Evolutionary conservation across 805 yeast genomes (phyloP), one percentile per base, ranked within the genome.

Genomic region (Brettanomyces custersianus): DNA sequence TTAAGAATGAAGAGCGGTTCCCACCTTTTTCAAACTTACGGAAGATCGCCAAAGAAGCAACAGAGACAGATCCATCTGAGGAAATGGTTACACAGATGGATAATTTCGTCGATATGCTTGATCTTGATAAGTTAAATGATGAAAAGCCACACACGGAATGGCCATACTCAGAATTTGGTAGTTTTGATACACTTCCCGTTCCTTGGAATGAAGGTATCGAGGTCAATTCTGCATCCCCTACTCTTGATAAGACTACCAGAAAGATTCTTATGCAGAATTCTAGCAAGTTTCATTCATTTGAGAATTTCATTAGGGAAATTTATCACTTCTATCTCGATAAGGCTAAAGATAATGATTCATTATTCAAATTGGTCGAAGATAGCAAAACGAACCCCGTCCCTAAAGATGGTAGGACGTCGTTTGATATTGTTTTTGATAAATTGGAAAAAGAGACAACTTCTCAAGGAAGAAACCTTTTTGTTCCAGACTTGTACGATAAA

Each of bases 1-100:
- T 72, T 54, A 68, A 70, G 29, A 94, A 84, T 43, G 95, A 87
- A 52, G 80, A 76, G 42, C 72, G 73, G 44, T 62, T 75, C 12
- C 74, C 87, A 3, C 44, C 41, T 34, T 21, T 45, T 10, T 41
- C 37, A 3, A 65, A 63, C 18, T 72, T 80, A 45, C 61, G 66
- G 5, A 50, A 52, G 26, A 43, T 74, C 19, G 7, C 28, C 6
- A 11, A 12, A 7, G n/a, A 2, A n/a, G 28, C 3, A n/a, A 25
- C 6, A 17, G 28, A 25, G 15, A 25, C 28, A 25, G 63, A 65
- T 3, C 73, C 74, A 3, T 47, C 56, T 1, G 40, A 48, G 4
- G 63, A 70, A 27, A 60, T 66, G 54, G 52, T 63, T 29, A 47
- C 46, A 0, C 31, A 54, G 8, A 72, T 74, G 78, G 65, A 59